Evolutionary conservation across 306 rosid species (phyloP), one percentile per base, ranked within the genome.

Genomic region (Neltuma alba): DNA sequence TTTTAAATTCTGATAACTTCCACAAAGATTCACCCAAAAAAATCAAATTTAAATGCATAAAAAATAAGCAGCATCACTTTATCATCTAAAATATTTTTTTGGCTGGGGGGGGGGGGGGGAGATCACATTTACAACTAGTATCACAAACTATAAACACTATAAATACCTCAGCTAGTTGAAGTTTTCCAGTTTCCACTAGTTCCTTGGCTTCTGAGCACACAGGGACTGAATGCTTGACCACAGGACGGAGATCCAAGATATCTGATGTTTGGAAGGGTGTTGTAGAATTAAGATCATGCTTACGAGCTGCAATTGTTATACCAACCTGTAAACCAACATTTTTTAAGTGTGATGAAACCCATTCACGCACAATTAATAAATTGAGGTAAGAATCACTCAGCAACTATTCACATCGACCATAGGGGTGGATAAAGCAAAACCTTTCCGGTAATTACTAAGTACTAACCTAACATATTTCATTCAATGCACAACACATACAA

Each of bases 161-260:
- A 48, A 83, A 77, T 58, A 96, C 99, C 99, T 96, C 99, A 52
- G 99, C 98, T 87, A 96, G 83, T 82, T 93, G 94, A 80, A 91
- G 87, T 84, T 96, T 96, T 63, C 99, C 99, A 2, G 98, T 91
- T 89, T 96, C 99, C 75, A 96, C 90, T 60, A 96, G 97, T 37
- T 96, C 97, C 88, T 96, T 96, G 72, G 99, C 99, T 90, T 96
- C 99, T 61, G 94, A 90, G 84, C 98, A 88, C 34, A 91, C 50
- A 61, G 99, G 99, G 83, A 95, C 92, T 23, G 98, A 93, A 87
- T 96, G 97, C 87, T 96, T 96, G 78, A 96, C 91, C 45, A 96
- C 98, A 4, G 99, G 98, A 83, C 90, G 92, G 55, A 96, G 81
- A 87, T 91, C 90, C 87, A 91, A 82, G 76, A 96, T 78, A 89